A percentile compares a stretch with the other conserved stretches of the same genome.
Conservation (phyloP, 345 rosid species). For the Angophora floribunda region DNA sequence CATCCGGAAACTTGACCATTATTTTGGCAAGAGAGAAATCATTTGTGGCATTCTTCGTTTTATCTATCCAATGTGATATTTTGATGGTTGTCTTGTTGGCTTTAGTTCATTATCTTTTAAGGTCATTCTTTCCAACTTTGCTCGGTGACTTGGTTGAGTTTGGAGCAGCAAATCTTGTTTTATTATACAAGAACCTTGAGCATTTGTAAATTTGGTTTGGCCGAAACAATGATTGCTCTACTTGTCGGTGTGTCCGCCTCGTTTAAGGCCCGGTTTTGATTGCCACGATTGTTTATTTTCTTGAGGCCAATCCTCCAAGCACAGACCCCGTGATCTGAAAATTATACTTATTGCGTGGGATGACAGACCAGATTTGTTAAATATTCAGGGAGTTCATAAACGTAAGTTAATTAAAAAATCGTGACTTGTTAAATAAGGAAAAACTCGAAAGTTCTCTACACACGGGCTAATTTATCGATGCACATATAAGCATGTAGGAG, state of each 20-base stretch:
- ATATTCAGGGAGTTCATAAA: not conserved
- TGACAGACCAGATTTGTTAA: not conserved
- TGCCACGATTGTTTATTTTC: not conserved
- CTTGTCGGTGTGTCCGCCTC: not conserved
- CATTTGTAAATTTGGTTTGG: not conserved
- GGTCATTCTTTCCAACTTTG: not conserved
- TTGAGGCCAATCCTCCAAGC: not conserved
- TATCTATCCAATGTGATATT: not conserved
- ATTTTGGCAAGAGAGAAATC: not conserved
- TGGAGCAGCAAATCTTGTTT: not conserved
- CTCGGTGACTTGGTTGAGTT: not conserved
- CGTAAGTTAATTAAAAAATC: not conserved
- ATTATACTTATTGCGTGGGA: not conserved
- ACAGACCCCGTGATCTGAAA: not conserved
- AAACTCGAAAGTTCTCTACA: not conserved
- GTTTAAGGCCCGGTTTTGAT: not conserved
- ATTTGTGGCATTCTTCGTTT: not conserved
- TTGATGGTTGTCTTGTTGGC: not conserved
- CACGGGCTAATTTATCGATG: not conserved
- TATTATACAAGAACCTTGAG: not conserved
- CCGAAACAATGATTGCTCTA: not conserved
- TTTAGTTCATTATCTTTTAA: not conserved
- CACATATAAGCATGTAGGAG: not conserved
- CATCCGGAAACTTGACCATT: no score
- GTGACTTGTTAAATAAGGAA: not conserved